Evolutionary conservation across 257 asterid genomes (phyloP).

Genomic region (Catharanthus roseus): DNA sequence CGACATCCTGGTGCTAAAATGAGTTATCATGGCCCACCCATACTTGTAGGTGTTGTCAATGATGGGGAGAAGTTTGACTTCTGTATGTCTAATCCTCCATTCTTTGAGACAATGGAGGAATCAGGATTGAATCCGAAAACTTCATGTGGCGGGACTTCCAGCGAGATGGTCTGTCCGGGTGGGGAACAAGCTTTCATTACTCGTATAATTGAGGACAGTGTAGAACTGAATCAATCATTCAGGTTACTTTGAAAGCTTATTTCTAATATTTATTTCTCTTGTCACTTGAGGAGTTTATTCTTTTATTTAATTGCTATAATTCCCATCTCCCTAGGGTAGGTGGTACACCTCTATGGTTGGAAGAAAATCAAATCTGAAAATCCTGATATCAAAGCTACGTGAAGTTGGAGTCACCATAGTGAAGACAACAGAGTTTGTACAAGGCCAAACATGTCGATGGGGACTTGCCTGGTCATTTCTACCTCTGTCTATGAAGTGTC

Average conservation of each 20-base stretch:
- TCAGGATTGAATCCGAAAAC: slow-evolving; percentile 93
- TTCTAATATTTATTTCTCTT: no score
- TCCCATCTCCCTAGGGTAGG: slow-evolving; percentile 33
- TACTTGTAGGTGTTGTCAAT: slow-evolving; percentile 68
- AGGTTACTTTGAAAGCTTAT: slow-evolving; percentile 31
- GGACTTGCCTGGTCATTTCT: slow-evolving; percentile 97
- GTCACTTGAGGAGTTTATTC: background rate
- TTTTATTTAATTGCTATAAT: background rate
- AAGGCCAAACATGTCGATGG: slow-evolving; percentile 95
- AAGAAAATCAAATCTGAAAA: slow-evolving; percentile 73
- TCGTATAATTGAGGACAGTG: slow-evolving; percentile 78
- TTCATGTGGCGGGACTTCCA: slow-evolving; percentile 87
- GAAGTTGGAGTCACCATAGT: slow-evolving; percentile 70
- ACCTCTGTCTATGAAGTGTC: slow-evolving; percentile 41
- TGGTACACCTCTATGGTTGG: slow-evolving; percentile 98
- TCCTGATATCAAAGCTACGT: slow-evolving; percentile 69
- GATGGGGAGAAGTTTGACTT: slow-evolving; percentile 78
- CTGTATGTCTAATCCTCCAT: slow-evolving; percentile 98
- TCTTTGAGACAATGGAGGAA: slow-evolving; percentile 81
- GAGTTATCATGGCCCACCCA: slow-evolving; percentile 39
- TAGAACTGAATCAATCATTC: slow-evolving; percentile 52
- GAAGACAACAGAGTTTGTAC: slow-evolving; percentile 91
- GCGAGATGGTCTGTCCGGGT: slow-evolving; percentile 93
- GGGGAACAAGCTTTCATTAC: slow-evolving; percentile 73
- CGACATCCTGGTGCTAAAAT: slow-evolving; percentile 16